phyloP scores from a whole-genome alignment of 352 stramenopile genomes.

The Phytophthora hybrid region DNA sequence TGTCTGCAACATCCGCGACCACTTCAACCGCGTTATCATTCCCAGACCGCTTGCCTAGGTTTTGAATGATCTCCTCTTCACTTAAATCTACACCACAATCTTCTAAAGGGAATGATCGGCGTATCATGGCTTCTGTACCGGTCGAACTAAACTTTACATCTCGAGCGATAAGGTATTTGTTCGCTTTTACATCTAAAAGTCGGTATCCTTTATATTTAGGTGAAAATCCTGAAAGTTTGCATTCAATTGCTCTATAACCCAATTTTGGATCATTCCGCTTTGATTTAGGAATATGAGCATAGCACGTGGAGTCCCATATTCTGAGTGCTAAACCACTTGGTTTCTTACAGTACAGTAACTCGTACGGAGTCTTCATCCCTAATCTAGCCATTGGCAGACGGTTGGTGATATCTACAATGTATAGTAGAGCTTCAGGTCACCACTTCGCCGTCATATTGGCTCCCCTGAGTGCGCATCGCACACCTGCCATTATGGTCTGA shows the following conservation, averaged over 20 bases:
- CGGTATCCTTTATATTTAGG: neutral
- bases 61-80: neutral
- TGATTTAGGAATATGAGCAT: neutral
- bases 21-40: neutral
- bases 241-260: neutral
- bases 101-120: neutral
- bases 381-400: no score
- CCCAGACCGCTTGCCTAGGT: neutral
- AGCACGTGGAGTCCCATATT: no score
- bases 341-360: no score
- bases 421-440: no score
- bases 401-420: no score
- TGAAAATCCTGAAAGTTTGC: neutral
- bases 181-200: neutral
- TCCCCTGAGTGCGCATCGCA: neutral
- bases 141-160: neutral
- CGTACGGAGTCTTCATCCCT: no score
- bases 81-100: neutral
- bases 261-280: neutral
- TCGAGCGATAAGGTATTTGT: neutral
- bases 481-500: neutral
- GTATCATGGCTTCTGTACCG: neutral
- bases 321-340: no score
- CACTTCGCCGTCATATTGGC: neutral
- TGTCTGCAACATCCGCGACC: neutral